phyloP scores from a whole-genome alignment of 2,329 filamentous ascomycete species.

The Sordariomycetes sp. region DNA sequence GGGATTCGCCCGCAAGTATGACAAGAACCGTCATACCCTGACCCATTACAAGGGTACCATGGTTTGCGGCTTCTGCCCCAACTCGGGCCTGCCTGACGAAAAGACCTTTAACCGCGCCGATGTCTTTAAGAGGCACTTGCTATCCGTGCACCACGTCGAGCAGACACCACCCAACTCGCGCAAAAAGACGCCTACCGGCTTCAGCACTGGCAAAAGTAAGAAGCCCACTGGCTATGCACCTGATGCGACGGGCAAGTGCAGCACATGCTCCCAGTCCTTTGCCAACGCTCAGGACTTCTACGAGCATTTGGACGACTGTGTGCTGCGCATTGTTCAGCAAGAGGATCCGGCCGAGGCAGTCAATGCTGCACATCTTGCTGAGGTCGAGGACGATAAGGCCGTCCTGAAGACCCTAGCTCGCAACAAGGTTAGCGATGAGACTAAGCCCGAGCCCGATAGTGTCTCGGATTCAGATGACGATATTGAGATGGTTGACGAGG shows the following conservation, averaged over 20 bases:
- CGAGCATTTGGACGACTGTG: slow-evolving; percentile 82
- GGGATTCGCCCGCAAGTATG: slow-evolving; percentile 90
- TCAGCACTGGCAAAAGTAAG: slow-evolving; percentile 41
- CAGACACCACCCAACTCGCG: slow-evolving; percentile 88
- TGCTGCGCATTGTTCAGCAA: slow-evolving; percentile 62
- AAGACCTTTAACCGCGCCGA: slow-evolving; percentile 95
- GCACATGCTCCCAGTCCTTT: slow-evolving; percentile 86
- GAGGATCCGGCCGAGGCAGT: slow-evolving; percentile 61
- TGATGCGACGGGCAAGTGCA: slow-evolving; percentile 87
- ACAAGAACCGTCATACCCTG: slow-evolving; percentile 89
- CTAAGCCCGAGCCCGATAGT: slow-evolving; percentile 46
- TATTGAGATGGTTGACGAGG: slow-evolving; percentile 43
- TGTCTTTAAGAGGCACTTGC: slow-evolving; percentile 91
- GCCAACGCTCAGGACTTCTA: slow-evolving; percentile 95
- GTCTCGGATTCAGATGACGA: slow-evolving; percentile 24
- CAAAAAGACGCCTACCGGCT: slow-evolving; percentile 47
- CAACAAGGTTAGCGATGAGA: slow-evolving; percentile 45
- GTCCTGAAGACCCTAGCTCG: slow-evolving; percentile 55
- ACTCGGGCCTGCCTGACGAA: slow-evolving; percentile 77
- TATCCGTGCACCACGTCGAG: slow-evolving; percentile 83
- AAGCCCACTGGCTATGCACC: slow-evolving; percentile 63
- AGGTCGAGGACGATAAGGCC: slow-evolving; percentile 54
- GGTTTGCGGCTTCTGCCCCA: slow-evolving; percentile 92
- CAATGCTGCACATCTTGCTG: slow-evolving; percentile 57
- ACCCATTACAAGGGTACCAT: slow-evolving; percentile 97